Evolutionary conservation across 805 yeast genomes (phyloP), one percentile per base, ranked within the genome.

Genomic region (Nakazawaea ambrosiae): DNA sequence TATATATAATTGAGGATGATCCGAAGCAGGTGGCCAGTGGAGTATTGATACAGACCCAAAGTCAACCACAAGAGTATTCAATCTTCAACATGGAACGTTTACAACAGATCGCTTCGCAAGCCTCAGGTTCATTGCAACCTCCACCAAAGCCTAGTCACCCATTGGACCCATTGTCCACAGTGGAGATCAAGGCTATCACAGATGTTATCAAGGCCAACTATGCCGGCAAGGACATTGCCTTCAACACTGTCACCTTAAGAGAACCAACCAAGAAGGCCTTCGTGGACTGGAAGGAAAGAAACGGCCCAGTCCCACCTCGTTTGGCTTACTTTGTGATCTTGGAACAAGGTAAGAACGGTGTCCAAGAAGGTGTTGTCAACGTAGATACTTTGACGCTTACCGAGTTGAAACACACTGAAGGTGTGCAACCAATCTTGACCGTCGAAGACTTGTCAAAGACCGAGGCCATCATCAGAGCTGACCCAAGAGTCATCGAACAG

Each of bases 371-470:
- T 57, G 63, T 75, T 31, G 81, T 79, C 45, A 81, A 78, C 53
- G 54, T 82, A 36, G 63, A 63, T 26, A 57, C 72, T 35, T 59
- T 64, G 48, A 54, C 60, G 33, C 63, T 82, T 24, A 58, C 71
- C 33, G 66, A 68, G 39, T 58, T 71, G 45, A 66, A 67, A 46
- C 57, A 66, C 36, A 55, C 70, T 32, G 74, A 70, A 40, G 83
- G 81, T 28, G 81, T 73, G 34, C 87, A 81, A 60, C 90, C 90
- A 45, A 81, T 81, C 44, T 66, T 82, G 54, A 79, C 89, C 31
- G 78, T 80, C 33, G 78, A 67, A 48, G 90, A 82, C 56, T 66
- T 82, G 45, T 69, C 66, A 50, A 49, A 56, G 37, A 76, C 83
- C 44, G 90, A 82, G 63, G 71, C 58, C 3, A 68, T 78, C 47